Evolutionary conservation across 495 filamentous ascomycete genomes (phyloP), one percentile per base, ranked within the genome.

Genomic region (Penicillium coffeae): DNA sequence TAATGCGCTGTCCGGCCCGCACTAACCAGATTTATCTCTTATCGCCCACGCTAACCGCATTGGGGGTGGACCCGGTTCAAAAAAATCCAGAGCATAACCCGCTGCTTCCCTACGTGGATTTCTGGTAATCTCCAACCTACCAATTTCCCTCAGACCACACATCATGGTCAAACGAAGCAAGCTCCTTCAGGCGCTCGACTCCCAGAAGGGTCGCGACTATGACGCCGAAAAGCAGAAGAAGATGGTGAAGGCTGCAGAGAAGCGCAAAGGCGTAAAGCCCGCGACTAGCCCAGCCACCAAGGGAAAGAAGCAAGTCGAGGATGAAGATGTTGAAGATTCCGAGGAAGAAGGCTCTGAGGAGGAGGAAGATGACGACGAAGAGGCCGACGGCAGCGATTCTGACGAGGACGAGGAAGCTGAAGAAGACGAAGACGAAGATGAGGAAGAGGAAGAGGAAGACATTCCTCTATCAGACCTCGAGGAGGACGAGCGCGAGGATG

Each of bases 391-490:
- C 12, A 54, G 61, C 12, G 60, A 61, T 10, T 62, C 60, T 8
- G 66, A 69, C 14, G 65, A 65, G 8, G 63, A 69, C 14, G 70
- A 65, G 8, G 56, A 67, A 1, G 56, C 59, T 9, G 56, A 66
- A 10, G 58, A 67, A 22, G 68, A 77, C 6, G 71, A 73, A 0
- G 68, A 72, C 8, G 70, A 78, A 0, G 80, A 68, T 50, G 42
- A 74, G 10, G 68, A 71, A 3, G 66, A 75, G 25, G 68, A 67
- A 22, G 69, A 75, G 42, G 75, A 75, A 59, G 88, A 89, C 39
- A 90, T 94, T 38, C 86, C 91, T 6, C 78, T 95, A 36, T 92
- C 90, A 27, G 89, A 95, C 61, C 77, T 95, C 16, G 82, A 84
- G 27, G 85, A 84, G 19, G 86, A 88, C 58, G 89, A 93, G 50